These are phyloP conservation scores for Tetrapisispora taiwanensis DNA, from an alignment of 805 yeast genomes.

Conservation along the genomic window DNA sequence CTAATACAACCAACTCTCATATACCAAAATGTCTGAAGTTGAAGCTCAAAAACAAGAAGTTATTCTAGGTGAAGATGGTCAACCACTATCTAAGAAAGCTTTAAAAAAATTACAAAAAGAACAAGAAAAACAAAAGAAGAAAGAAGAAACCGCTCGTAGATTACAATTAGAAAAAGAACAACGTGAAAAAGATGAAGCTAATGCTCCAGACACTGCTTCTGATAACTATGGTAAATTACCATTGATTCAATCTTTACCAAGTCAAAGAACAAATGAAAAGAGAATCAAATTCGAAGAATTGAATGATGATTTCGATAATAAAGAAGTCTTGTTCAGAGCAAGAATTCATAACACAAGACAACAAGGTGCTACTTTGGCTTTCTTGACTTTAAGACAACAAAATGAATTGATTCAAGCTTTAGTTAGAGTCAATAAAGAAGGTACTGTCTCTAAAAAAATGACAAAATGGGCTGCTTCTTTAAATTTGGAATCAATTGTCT, in stretches of 20 bases:
- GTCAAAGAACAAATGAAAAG: slow-evolving; percentile 50
- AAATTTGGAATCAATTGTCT: slow-evolving; percentile 81
- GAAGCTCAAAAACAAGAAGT: slow-evolving; percentile 10
- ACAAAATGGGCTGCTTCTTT: slow-evolving; percentile 89
- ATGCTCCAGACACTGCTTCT: slow-evolving; percentile 62
- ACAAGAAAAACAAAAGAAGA: slow-evolving; percentile 83
- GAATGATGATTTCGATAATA: slow-evolving; percentile 38
- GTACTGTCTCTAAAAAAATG: slow-evolving; percentile 80
- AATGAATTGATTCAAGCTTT: slow-evolving; percentile 72
- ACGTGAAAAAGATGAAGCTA: slow-evolving; percentile 59
- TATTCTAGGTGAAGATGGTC: slow-evolving; percentile 65
- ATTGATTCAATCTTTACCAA: slow-evolving; percentile 75
- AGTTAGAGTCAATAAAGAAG: slow-evolving; percentile 61
- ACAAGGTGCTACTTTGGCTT: slow-evolving; percentile 92
- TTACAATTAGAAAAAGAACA: slow-evolving; percentile 80
- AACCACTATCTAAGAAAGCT: slow-evolving; percentile 88
- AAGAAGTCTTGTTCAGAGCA: slow-evolving; percentile 79
- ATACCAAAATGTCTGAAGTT: slow-evolving; percentile 16
- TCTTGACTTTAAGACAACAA: slow-evolving; percentile 88
- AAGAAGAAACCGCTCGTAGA: slow-evolving; percentile 86
- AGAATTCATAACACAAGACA: slow-evolving; percentile 88
- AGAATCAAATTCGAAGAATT: slow-evolving; percentile 52
- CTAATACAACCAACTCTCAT: no score
- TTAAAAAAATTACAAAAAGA: slow-evolving; percentile 90
- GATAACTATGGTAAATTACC: slow-evolving; percentile 86